Percentiles rank a stretch among this genome's conserved stretches.
These are phyloP conservation scores for Cymbopogon flexuosus DNA, from an alignment of 202 grass and related monocot species.

Conservation along the genomic window DNA sequence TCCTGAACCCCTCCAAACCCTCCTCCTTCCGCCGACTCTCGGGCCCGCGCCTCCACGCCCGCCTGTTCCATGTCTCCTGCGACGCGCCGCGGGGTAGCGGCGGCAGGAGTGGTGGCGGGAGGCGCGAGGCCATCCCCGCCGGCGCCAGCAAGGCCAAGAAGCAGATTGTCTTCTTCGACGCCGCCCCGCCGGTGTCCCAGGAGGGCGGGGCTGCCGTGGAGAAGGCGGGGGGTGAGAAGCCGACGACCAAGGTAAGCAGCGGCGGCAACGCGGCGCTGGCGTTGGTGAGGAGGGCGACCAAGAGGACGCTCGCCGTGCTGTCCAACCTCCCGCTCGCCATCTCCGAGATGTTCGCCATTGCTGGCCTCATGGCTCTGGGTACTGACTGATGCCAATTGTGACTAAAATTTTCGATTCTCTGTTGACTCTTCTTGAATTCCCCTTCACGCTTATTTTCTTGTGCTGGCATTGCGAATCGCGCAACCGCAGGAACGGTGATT, in stretches of 20 bases:
- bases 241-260: neutral
- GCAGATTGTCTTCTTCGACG: constrained; percentile 81
- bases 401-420: neutral
- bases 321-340: constrained; percentile 87
- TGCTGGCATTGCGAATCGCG: neutral
- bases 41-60: neutral
- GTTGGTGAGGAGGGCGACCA: constrained; percentile 44
- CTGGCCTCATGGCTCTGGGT: constrained; percentile 81
- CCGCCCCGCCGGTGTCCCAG: constrained; percentile 47
- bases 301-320: constrained; percentile 48
- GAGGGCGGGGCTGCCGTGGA: neutral
- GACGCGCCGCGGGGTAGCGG: constrained; percentile 25
- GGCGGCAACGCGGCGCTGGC: constrained; percentile 30
- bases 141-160: constrained; percentile 43
- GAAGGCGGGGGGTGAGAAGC: neutral
- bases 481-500: constrained; percentile 61
- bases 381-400: neutral
- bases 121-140: constrained; percentile 22
- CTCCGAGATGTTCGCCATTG: constrained; percentile 74
- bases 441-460: neutral
- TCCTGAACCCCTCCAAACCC: constrained; percentile 20
- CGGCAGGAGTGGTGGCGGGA: neutral
- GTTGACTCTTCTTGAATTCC: neutral
- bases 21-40: neutral
- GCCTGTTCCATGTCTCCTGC: constrained; percentile 35